Evolutionary conservation across 441 rosid genomes (phyloP), one percentile per base, ranked within the genome.

Genomic region (Euphorbia celastroides): DNA sequence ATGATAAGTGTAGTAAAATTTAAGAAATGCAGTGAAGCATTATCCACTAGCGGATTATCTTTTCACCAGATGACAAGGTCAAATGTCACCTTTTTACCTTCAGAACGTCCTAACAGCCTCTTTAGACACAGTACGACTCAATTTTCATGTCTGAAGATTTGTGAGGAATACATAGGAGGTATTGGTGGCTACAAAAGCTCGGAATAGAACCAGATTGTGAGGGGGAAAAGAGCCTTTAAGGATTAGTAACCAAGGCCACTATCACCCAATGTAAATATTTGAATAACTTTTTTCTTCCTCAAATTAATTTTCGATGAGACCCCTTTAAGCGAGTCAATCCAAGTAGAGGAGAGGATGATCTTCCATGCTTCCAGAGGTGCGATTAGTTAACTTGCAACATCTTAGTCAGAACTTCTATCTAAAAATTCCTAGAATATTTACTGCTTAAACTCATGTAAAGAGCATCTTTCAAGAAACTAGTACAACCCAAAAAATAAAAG

Each of bases 321-420:
- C n/a, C n/a, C n/a, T n/a, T n/a, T n/a, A n/a, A n/a, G n/a, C n/a
- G n/a, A n/a, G n/a, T n/a, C n/a, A n/a, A n/a, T n/a, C n/a, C n/a
- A n/a, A n/a, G n/a, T n/a, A n/a, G n/a, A n/a, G n/a, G n/a, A n/a
- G n/a, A n/a, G n/a, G n/a, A n/a, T n/a, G n/a, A n/a, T n/a, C n/a
- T n/a, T n/a, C n/a, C n/a, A n/a, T n/a, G n/a, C n/a, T n/a, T n/a
- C n/a, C n/a, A n/a, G n/a, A n/a, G n/a, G n/a, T n/a, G n/a, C n/a
- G n/a, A 14, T 51, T 20, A 16, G 38, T 32, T 14, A 54, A 34
- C 7, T 52, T 65, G 41, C 31, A 32, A 23, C 23, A 11, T 65
- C 67, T 46, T n/a, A 20, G 27, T 65, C 48, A 65, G 48, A 42
- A 42, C 48, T 42, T 5, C 60, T 13, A 31, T 7, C 44, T 64